A percentile compares a stretch with the other conserved stretches of the same genome.
phyloP scores from a whole-genome alignment of 179 eudicot genomes.

The Beta lomatogona region DNA sequence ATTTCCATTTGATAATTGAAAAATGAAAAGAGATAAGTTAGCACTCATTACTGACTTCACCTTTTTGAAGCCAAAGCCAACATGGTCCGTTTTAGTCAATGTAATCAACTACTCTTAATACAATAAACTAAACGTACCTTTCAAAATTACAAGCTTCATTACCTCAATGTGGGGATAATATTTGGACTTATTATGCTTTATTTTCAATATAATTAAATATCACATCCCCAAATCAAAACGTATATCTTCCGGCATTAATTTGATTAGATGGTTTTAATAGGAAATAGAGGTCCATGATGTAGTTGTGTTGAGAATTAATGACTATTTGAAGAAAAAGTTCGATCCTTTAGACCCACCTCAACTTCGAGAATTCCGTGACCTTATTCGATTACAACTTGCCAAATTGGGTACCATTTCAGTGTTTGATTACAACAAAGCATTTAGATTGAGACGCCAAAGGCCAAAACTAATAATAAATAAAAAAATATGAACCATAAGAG shows the following conservation, averaged over 20 bases:
- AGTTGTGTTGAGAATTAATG: conserved; percentile 9
- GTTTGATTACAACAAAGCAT: conserved; percentile 1
- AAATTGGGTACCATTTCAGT: conserved; percentile 6
- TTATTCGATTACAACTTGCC: conserved; percentile 7
- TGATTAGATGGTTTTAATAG: conserved; percentile 18
- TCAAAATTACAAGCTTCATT: conserved; percentile 3
- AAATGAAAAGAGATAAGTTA: not conserved
- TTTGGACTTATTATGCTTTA: not conserved
- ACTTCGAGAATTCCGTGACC: conserved; percentile 12
- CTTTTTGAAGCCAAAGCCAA: not conserved
- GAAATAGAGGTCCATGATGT: conserved; percentile 9
- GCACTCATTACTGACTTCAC: not conserved
- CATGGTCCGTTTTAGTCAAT: not conserved
- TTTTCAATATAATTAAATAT: not conserved
- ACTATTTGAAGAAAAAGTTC: not conserved
- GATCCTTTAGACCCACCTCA: conserved; percentile 14
- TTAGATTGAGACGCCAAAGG: not conserved
- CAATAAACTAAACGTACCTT: conserved; percentile 9
- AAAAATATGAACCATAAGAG: not conserved
- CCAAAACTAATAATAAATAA: not conserved
- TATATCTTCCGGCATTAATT: conserved; percentile 1
- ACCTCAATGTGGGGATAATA: conserved; percentile 4
- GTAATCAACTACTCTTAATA: conserved; percentile 3
- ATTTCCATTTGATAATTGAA: not conserved
- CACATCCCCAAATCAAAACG: not conserved